Conservation (phyloP, 257 asterid genomes). For the Solanum chiquidenum region DNA sequence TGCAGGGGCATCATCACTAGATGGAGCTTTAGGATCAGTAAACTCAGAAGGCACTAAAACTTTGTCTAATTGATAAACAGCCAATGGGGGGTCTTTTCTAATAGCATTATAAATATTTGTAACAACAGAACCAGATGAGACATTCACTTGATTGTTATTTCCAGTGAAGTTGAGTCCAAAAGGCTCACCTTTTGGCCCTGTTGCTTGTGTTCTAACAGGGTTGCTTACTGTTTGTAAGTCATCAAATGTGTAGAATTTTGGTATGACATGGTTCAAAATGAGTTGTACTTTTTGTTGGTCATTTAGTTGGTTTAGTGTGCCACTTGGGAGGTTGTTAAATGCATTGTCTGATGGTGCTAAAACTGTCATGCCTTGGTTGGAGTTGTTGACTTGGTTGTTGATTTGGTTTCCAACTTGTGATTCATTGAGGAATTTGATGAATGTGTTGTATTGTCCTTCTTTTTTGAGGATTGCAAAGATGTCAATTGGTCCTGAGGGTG, state of each 20-base stretch:
- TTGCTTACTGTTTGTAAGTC: conserved; percentile 56
- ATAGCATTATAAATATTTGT: conserved; percentile 44
- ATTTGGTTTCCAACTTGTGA: conserved; percentile 57
- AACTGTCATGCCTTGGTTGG: conserved; percentile 66
- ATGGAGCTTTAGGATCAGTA: conserved; percentile 24
- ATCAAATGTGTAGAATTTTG: conserved; percentile 47
- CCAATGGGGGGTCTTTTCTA: conserved; percentile 45
- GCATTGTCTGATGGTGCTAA: conserved; percentile 86
- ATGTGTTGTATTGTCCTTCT: conserved; percentile 31
- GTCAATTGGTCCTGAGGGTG: conserved; percentile 60
- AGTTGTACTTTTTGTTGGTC: conserved; percentile 63
- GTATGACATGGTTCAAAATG: conserved; percentile 49
- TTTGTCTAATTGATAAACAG: conserved; percentile 63
- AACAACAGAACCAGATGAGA: conserved; percentile 44
- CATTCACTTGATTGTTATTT: conserved; percentile 42
- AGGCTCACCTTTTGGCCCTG: conserved; percentile 37
- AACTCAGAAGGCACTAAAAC: conserved; percentile 56
- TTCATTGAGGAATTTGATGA: conserved; percentile 42
- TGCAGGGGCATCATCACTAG: conserved; percentile 30
- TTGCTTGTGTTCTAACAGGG: conserved; percentile 82
- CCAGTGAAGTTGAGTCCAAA: conserved; percentile 52
- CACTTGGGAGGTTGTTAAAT: conserved; percentile 65
- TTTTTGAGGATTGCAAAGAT: conserved; percentile 54
- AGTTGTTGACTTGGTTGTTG: conserved; percentile 68
- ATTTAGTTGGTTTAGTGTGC: conserved; percentile 57